Conservation (phyloP, 805 yeast genomes). For the Metschnikowia borealis region DNA sequence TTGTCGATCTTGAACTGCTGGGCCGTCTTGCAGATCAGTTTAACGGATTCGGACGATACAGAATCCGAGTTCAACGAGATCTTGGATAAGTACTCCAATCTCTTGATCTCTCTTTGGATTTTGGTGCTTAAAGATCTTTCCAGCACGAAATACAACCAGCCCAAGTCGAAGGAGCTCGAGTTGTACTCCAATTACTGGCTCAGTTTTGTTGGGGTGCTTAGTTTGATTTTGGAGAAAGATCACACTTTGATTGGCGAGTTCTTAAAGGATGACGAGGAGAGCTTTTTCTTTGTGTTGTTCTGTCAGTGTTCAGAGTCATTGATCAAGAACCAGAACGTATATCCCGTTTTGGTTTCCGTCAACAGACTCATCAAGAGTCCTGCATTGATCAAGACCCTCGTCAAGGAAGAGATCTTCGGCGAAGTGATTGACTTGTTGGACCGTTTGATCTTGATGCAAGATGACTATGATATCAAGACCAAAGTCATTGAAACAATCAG, state of each 20-base stretch:
- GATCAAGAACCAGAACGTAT: constrained; percentile 44
- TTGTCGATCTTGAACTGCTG: constrained; percentile 65
- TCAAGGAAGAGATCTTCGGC: constrained; percentile 62
- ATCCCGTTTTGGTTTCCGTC: constrained; percentile 46
- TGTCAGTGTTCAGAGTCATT: constrained; percentile 81
- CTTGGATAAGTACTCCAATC: constrained; percentile 51
- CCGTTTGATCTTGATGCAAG: constrained; percentile 59
- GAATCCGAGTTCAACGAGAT: constrained; percentile 47
- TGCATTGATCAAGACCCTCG: constrained; percentile 54
- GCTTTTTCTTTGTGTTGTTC: constrained; percentile 73
- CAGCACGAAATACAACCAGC: constrained; percentile 50
- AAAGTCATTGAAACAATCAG: constrained; percentile 40
- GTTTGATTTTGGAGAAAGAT: constrained; percentile 55
- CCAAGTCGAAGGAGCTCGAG: constrained; percentile 39
- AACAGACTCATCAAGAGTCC: constrained; percentile 52
- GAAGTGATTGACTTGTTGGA: constrained; percentile 78
- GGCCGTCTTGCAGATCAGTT: constrained; percentile 53
- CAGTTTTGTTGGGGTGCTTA: constrained; percentile 71
- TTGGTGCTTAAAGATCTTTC: constrained; percentile 71
- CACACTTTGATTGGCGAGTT: constrained; percentile 41
- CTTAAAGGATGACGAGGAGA: constrained; percentile 53
- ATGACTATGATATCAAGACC: constrained; percentile 56
- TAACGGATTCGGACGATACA: constrained; percentile 21
- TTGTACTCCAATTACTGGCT: constrained; percentile 66
- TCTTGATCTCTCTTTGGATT: constrained; percentile 77